phyloP scores from a whole-genome alignment of 805 yeast species.

The Saccharomyces eubayanus region DNA sequence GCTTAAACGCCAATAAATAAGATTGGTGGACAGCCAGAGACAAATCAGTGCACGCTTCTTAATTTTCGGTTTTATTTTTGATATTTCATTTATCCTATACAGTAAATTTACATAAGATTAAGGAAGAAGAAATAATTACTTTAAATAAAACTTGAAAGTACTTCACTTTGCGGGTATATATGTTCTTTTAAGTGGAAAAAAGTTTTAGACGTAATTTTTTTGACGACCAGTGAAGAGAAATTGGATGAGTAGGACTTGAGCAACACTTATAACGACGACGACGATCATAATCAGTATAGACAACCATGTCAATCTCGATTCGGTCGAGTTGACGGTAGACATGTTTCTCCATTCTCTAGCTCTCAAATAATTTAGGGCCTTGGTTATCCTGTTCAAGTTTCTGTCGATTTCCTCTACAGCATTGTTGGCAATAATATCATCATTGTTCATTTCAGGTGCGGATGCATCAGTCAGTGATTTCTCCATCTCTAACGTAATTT shows the following conservation, averaged over 20 bases:
- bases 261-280: slow-evolving; percentile 68
- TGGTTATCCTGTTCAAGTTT: slow-evolving; percentile 49
- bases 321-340: slow-evolving; percentile 78
- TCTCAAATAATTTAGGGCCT: slow-evolving; percentile 74
- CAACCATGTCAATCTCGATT: slow-evolving; percentile 68
- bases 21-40: neutral
- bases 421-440: slow-evolving; percentile 43
- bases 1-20: neutral
- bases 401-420: slow-evolving; percentile 51
- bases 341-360: slow-evolving; percentile 96
- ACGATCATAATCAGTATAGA: slow-evolving; percentile 61
- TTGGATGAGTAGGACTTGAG: slow-evolving; percentile 77
- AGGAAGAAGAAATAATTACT: neutral
- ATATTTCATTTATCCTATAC: slow-evolving; percentile 1
- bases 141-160: neutral
- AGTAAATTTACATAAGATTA: neutral
- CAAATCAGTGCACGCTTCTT: neutral
- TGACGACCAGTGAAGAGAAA: slow-evolving; percentile 56
- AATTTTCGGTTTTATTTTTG: neutral
- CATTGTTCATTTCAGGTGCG: slow-evolving; percentile 39
- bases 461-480: slow-evolving; percentile 28
- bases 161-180: neutral
- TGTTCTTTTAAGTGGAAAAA: slow-evolving; percentile 7
- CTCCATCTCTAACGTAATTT: slow-evolving; percentile 49
- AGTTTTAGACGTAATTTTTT: slow-evolving; percentile 30